These are phyloP conservation scores for Arachis stenosperma DNA, from an alignment of 306 rosid genomes.

Conservation along the genomic window DNA sequence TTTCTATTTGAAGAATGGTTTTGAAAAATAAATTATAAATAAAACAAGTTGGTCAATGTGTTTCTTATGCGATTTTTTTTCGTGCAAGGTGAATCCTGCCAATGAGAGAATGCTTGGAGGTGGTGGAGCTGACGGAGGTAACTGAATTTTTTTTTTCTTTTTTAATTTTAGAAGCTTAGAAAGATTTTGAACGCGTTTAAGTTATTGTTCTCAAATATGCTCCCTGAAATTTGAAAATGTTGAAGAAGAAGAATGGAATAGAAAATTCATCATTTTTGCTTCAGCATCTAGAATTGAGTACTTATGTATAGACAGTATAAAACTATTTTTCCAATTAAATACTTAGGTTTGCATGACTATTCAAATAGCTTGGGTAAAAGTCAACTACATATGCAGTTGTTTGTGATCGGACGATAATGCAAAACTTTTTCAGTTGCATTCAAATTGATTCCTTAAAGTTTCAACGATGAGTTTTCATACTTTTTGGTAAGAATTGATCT, in stretches of 20 bases:
- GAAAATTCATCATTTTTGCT: neutral
- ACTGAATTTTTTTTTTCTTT: neutral
- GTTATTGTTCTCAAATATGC: neutral
- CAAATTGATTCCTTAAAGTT: too few species aligned
- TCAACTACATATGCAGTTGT: too few species aligned
- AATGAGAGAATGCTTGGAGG: slow-evolving; percentile 95
- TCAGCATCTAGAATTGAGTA: neutral
- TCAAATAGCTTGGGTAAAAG: too few species aligned
- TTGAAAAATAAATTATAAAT: neutral
- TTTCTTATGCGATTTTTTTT: slow-evolving; percentile 1
- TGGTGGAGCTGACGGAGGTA: slow-evolving; percentile 97
- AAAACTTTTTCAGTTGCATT: too few species aligned
- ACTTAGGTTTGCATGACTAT: too few species aligned
- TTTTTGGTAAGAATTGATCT: neutral
- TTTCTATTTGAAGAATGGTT: neutral
- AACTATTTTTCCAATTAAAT: too few species aligned
- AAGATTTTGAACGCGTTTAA: too few species aligned
- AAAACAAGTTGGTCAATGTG: too few species aligned
- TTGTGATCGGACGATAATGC: too few species aligned
- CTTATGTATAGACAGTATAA: too few species aligned
- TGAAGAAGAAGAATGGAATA: neutral
- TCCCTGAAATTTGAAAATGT: slow-evolving; percentile 1
- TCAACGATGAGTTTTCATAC: neutral
- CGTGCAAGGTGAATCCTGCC: slow-evolving; percentile 87
- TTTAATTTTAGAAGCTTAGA: too few species aligned